Evolutionary conservation across 257 asterid genomes (phyloP).

Genomic region (Ligustrum vulgare): DNA sequence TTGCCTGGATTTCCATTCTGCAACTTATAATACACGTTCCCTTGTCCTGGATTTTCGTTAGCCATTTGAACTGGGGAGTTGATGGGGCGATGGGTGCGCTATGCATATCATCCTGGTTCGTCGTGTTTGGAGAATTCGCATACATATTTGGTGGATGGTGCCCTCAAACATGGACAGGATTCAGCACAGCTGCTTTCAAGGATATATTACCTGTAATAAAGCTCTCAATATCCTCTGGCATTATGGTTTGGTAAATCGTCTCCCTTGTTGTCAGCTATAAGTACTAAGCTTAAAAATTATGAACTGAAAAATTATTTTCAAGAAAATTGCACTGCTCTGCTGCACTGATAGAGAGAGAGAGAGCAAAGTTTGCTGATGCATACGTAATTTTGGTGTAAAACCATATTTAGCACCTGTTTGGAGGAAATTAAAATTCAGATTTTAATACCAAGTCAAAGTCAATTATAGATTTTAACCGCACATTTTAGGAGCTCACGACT

Average conservation of each 20-base stretch:
- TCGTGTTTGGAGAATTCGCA: conserved; percentile 25
- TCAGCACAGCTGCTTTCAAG: conserved; percentile 38
- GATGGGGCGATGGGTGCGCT: conserved; percentile 23
- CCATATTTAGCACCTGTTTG: too few species aligned
- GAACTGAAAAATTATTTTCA: too few species aligned
- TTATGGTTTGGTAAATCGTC: conserved; percentile 37
- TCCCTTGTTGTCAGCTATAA: background rate
- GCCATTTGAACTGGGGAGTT: conserved; percentile 22
- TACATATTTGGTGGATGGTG: conserved; percentile 55
- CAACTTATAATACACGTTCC: conserved; percentile 22
- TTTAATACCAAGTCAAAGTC: too few species aligned
- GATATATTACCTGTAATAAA: conserved; percentile 39
- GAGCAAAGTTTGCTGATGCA: too few species aligned
- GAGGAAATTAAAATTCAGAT: too few species aligned
- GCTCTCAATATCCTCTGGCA: conserved; percentile 42
- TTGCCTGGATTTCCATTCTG: conserved; percentile 22
- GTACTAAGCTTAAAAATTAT: too few species aligned
- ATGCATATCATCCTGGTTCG: conserved; percentile 39
- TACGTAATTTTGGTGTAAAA: background rate
- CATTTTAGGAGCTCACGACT: too few species aligned
- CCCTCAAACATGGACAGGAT: conserved; percentile 51
- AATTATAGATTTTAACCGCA: too few species aligned
- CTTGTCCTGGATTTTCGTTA: conserved; percentile 26
- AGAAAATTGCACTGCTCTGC: too few species aligned
- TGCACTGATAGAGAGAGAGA: too few species aligned